These are phyloP conservation scores for Sambucus nigra DNA, from an alignment of 129 eudicot species.

Conservation along the genomic window DNA sequence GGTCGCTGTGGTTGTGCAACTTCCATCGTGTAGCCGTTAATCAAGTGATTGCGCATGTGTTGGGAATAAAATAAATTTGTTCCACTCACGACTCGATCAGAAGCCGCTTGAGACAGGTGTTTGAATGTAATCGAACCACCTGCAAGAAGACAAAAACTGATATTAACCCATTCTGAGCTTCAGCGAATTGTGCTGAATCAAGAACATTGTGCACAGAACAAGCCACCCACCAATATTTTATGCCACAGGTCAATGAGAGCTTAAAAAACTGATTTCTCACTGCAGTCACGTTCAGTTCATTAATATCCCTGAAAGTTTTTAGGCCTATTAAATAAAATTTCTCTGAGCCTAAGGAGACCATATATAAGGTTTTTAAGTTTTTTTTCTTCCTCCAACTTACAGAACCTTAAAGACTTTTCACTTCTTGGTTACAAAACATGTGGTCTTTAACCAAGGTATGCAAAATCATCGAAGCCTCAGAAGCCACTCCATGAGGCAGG, in stretches of 20 bases:
- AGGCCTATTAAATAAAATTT: neutral
- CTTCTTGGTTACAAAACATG: constrained; percentile 24
- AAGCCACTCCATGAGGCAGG: constrained; percentile 22
- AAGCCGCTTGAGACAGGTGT: no score
- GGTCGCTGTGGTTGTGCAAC: no score
- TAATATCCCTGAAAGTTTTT: no score
- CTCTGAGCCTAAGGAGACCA: neutral
- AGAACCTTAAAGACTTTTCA: constrained; percentile 14
- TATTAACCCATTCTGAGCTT: no score
- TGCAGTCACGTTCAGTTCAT: no score
- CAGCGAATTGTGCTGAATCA: neutral
- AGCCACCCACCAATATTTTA: neutral
- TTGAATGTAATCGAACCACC: no score
- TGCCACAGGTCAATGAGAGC: neutral
- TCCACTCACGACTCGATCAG: no score
- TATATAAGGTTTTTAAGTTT: neutral
- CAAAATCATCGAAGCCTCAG: constrained; percentile 53
- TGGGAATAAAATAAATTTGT: no score
- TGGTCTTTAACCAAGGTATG: constrained; percentile 36
- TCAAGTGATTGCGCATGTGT: no score
- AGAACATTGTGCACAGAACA: neutral
- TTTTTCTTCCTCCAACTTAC: constrained; percentile 7
- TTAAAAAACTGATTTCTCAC: no score
- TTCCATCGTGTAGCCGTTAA: no score
- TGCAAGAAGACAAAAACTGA: no score